Evolutionary conservation across 805 yeast species (phyloP), one percentile per base, ranked within the genome.

Genomic region (Pichia californica): DNA sequence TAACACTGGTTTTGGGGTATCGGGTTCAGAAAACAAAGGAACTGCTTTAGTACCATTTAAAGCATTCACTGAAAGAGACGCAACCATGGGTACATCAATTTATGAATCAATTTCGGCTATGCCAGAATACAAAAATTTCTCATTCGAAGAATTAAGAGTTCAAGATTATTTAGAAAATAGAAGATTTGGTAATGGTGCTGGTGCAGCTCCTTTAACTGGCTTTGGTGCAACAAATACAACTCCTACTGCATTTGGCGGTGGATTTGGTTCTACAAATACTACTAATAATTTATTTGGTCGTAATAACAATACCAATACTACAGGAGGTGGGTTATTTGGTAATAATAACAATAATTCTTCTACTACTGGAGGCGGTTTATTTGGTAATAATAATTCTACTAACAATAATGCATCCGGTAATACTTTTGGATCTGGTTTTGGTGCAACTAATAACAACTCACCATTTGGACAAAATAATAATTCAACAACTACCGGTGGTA

Each of bases 51-150:
- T 25, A 7, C 91, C 95, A 1, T 89, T 80, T 59, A 70, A 77
- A 40, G 74, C 88, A 8, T 71, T 63, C 51, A 69, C 72, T 29
- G 97, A 91, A 60, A 84, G 83, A 55, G 97, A 89, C 56, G 49
- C 67, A 9, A 68, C 79, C 11, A 74, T 78, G 27, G 74, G 76
- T 7, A 67, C 70, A 18, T 80, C 78, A 43, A 64, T 71, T 39
- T 89, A 70, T 64, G 87, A 91, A 62, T 79, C 79, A 53, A 83
- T 93, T 48, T 69, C 85, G 10, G 76, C 86, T 36, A 89, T 93
- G 97, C 95, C 95, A 5, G 95, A 88, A 62, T 93, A 91, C 59
- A 74, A 74, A 53, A 79, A 80, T 53, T 85, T 63, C 54, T 85
- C 96, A 0, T 76, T 81, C 56, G 97, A 88, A 62, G 99, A 93